phyloP scores from a whole-genome alignment of 1,284 basidiomycete genomes.

The Gomphus sp. region DNA sequence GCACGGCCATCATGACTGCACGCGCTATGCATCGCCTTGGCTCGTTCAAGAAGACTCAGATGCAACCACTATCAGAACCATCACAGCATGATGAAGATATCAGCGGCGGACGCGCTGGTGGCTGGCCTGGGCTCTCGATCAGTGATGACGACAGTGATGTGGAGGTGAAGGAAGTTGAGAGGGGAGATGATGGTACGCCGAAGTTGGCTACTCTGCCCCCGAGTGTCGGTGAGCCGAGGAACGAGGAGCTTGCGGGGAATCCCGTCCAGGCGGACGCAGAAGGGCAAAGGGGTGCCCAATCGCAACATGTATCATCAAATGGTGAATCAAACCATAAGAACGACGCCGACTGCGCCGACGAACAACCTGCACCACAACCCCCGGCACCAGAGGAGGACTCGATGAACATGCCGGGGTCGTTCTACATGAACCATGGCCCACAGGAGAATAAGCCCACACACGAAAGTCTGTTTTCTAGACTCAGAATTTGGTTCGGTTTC shows the following conservation, averaged over 20 bases:
- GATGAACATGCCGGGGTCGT: background rate
- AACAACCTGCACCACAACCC: no score
- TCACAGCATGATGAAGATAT: background rate
- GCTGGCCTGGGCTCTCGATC: no score
- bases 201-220: no score
- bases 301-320: background rate
- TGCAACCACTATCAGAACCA: background rate
- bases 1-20: slow-evolving; percentile 53
- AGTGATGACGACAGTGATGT: background rate
- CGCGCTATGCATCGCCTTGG: slow-evolving; percentile 47
- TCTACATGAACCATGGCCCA: background rate
- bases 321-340: background rate
- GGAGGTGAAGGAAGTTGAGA: background rate
- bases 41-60: slow-evolving; percentile 18
- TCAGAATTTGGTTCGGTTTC: background rate
- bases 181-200: background rate
- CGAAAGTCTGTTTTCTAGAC: background rate
- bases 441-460: background rate
- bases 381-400: background rate
- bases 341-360: no score
- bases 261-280: background rate
- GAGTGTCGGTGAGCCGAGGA: background rate
- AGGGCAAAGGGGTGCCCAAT: background rate
- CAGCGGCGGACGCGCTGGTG: no score
- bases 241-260: background rate